Percentiles rank a stretch among this genome's conserved stretches.
Evolutionary conservation across 73 alveolate species (phyloP).

Genomic region (Tetrahymena elliotti): DNA sequence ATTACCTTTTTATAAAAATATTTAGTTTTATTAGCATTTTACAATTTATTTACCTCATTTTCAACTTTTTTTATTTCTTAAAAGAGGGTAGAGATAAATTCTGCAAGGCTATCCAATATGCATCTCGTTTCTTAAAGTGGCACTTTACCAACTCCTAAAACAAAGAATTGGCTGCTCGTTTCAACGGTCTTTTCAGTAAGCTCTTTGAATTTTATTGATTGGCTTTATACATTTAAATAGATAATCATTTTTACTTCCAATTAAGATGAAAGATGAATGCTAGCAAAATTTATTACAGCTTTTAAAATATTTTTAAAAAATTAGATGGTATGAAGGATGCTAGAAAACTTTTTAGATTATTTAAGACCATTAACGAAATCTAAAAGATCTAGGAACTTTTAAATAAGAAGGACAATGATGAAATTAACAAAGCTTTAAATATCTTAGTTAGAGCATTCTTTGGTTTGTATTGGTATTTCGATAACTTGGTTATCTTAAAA

Average conservation of each 20-base stretch:
- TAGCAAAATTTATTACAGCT: neutral
- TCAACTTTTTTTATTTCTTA: neutral
- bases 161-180: constrained; percentile 50
- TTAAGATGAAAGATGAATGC: neutral
- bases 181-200: constrained; percentile 51
- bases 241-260: neutral
- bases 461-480: constrained; percentile 61
- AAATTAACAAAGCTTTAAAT: constrained; percentile 30
- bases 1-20: neutral
- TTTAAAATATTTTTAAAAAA: neutral
- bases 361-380: constrained; percentile 60
- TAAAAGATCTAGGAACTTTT: constrained; percentile 42
- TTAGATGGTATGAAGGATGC: constrained; percentile 65
- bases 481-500: constrained; percentile 54
- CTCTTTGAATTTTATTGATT: too few relatives aligned
- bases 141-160: constrained; percentile 23
- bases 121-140: constrained; percentile 58
- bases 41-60: neutral
- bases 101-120: constrained; percentile 76
- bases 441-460: constrained; percentile 57
- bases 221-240: neutral
- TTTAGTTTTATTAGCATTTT: neutral
- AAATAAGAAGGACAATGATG: constrained; percentile 21
- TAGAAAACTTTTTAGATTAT: constrained; percentile 68
- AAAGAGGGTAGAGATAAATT: constrained; percentile 80